A percentile compares a stretch with the other conserved stretches of the same genome.
Evolutionary conservation across 495 filamentous ascomycete genomes (phyloP).

Genomic region (Symbiotaphrina buchneri): DNA sequence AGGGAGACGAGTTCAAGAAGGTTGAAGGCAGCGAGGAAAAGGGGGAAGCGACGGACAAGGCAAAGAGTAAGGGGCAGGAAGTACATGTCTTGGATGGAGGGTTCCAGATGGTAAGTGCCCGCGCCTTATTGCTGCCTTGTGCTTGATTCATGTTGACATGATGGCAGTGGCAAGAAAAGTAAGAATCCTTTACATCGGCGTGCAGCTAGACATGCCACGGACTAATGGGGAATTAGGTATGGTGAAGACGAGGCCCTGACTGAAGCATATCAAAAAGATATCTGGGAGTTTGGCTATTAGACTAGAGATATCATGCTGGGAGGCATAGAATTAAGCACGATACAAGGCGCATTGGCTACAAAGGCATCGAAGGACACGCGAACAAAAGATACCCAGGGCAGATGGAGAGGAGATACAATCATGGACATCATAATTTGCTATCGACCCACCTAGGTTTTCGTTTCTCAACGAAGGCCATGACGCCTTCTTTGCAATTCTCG

Average conservation of each 20-base stretch:
- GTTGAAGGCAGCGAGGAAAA: slow-evolving; percentile 18
- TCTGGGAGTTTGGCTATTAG: slow-evolving; percentile 57
- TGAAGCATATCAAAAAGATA: slow-evolving; percentile 62
- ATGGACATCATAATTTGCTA: neutral
- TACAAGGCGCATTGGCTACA: too few species aligned
- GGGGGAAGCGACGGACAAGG: too few species aligned
- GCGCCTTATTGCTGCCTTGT: too few species aligned
- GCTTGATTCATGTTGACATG: too few species aligned
- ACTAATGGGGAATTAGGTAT: too few species aligned
- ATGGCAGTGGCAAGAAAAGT: slow-evolving; percentile 88
- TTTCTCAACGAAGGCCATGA: slow-evolving; percentile 42
- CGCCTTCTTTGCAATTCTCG: slow-evolving; percentile 57
- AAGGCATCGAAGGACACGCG: neutral
- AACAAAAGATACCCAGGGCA: neutral
- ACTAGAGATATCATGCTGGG: too few species aligned
- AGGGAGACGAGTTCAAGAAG: slow-evolving; percentile 15
- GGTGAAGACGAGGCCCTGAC: slow-evolving; percentile 64
- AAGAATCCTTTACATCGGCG: too few species aligned
- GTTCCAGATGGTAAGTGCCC: too few species aligned
- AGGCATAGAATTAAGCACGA: too few species aligned
- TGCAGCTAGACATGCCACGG: too few species aligned
- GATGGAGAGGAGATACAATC: too few species aligned
- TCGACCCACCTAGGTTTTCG: neutral
- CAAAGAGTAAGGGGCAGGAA: slow-evolving; percentile 28
- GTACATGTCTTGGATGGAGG: slow-evolving; percentile 69